A percentile compares a stretch with the other conserved stretches of the same genome.
phyloP scores from a whole-genome alignment of 2,329 filamentous ascomycete genomes.

The Clonostachys sp. region DNA sequence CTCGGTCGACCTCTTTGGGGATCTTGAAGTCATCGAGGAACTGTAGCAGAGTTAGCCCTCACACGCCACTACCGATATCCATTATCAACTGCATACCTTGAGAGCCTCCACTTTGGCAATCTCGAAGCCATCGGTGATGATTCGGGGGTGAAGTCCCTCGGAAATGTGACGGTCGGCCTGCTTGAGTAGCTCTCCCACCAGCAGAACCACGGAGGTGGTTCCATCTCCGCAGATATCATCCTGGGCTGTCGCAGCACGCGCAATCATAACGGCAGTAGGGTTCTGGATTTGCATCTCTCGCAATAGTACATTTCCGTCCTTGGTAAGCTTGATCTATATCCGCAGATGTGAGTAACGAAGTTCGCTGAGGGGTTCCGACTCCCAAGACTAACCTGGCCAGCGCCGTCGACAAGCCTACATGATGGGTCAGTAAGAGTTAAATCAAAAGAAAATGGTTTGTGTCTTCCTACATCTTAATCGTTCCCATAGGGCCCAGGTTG shows the following conservation, averaged over 20 bases:
- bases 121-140: constrained; percentile 97
- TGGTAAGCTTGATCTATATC: constrained; percentile 90
- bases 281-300: constrained; percentile 94
- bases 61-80: not conserved
- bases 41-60: constrained; percentile 32
- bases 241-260: constrained; percentile 85
- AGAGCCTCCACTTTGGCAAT: constrained; percentile 90
- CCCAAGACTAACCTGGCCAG: constrained; percentile 52
- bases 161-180: constrained; percentile 95
- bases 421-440: not conserved
- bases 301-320: constrained; percentile 88
- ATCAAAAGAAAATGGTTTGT: not conserved
- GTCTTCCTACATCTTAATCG: constrained; percentile 81
- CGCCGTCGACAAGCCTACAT: constrained; percentile 61
- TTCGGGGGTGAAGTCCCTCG: constrained; percentile 92
- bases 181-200: constrained; percentile 96
- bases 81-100: constrained; percentile 51
- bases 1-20: constrained; percentile 80
- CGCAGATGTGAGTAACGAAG: not conserved
- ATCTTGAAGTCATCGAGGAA: constrained; percentile 96
- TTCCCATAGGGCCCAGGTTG: constrained; percentile 89
- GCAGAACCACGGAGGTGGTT: constrained; percentile 90
- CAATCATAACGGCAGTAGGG: constrained; percentile 86
- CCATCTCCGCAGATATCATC: constrained; percentile 98
- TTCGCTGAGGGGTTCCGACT: constrained; percentile 13